Conservation (phyloP, 345 rosid species). For the Anacardium occidentale region DNA sequence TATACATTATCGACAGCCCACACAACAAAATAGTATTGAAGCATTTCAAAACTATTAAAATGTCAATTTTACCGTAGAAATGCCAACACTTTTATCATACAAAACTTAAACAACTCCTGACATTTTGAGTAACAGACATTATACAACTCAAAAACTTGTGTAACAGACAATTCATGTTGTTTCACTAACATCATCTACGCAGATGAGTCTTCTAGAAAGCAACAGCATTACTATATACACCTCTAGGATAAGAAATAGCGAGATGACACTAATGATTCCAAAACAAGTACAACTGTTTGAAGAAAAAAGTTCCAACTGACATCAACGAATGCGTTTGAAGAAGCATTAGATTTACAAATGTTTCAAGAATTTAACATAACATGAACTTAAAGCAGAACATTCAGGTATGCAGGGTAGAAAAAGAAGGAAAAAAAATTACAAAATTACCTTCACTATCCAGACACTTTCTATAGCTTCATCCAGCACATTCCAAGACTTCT, state of each 20-base stretch:
- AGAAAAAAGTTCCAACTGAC: not conserved
- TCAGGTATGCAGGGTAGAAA: too few relatives aligned
- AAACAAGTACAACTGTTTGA: not conserved
- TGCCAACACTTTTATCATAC: not conserved
- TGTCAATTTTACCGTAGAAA: not conserved
- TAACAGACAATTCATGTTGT: not conserved
- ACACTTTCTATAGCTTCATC: conserved; percentile 39
- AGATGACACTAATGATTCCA: not conserved
- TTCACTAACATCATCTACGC: too few relatives aligned
- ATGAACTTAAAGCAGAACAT: not conserved
- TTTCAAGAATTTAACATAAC: not conserved
- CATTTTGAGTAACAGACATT: not conserved
- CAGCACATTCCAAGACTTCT: conserved; percentile 21
- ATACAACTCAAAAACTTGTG: not conserved
- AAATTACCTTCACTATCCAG: conserved; percentile 47
- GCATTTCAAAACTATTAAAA: not conserved
- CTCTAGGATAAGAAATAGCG: not conserved
- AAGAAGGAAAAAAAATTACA: not conserved
- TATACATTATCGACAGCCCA: conserved; percentile 31
- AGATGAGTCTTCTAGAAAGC: not conserved
- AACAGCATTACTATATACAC: not conserved
- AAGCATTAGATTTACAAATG: not conserved
- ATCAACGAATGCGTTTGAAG: not conserved
- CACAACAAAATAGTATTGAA: too few relatives aligned
- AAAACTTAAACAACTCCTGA: not conserved